Base-by-base conservation (phyloP, 805 yeast genomes). In the Hanseniaspora taiwanica region DNA sequence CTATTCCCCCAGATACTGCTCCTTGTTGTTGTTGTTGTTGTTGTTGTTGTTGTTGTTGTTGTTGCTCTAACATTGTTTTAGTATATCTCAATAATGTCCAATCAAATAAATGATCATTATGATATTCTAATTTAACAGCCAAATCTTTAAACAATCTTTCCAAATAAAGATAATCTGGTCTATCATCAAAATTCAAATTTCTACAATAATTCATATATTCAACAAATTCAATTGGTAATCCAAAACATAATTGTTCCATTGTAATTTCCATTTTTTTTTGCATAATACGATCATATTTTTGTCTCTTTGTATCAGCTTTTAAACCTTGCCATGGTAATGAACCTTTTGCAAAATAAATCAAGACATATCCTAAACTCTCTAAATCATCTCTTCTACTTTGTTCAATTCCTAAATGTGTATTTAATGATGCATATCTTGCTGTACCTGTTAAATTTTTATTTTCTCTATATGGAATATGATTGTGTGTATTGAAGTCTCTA, bases 281-380 rank as follows among this genome's bases (percentile, higher is more conserved):
- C 78, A 89, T 78, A 52, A 89, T 91, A 46, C 96, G 74, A 64
- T 89, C 96, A 63, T 89, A 89, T 64, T 91, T 89, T 62, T 89
- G 96, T 65, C 94, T 83, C 66, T 89, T 89, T 13, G 96, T 85
- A 20, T 89, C 91, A 31, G 97, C 98, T 63, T 86, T 86, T 54
- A 89, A 72, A 3, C 98, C 98, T 64, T 89, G 98, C 98, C 98
- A 89, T 40, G 98, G 98, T 53, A 89, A 74, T 14, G 94, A 81
- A 35, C 98, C 97, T 43, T 94, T 76, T 62, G 94, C 81, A 59
- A 89, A 91, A 64, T 89, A 89, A 51, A 89, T 83, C 52, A 91
- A 70, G 40, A 89, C 96, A 58, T 89, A 89, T 38, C 96, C 97
- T 55, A 89, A 72, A 46, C 91, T 79, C 65, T 91, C 98, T 52